Evolutionary conservation across 257 asterid genomes (phyloP).

Genomic region (Capsicum rhomboideum): DNA sequence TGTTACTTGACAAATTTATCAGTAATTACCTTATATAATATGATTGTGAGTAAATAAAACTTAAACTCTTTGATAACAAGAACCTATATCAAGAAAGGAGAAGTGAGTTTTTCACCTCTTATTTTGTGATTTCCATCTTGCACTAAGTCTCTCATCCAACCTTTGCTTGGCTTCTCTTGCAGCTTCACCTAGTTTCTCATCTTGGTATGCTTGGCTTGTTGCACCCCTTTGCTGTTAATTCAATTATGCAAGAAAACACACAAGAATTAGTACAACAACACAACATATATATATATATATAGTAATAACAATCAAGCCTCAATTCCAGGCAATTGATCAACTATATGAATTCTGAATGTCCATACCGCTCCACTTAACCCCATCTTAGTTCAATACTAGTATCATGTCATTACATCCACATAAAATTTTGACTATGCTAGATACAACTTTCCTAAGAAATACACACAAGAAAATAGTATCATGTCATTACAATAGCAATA

Average conservation of each 20-base stretch:
- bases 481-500: neutral
- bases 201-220: slow-evolving; percentile 9
- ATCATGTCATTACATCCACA: neutral
- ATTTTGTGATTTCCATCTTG: slow-evolving; percentile 22
- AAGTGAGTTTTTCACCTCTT: slow-evolving; percentile 14
- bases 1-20: neutral
- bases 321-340: neutral
- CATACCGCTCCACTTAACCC: neutral
- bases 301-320: neutral
- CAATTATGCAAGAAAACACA: neutral
- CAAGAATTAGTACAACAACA: neutral
- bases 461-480: neutral
- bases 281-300: too few species aligned
- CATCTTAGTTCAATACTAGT: neutral
- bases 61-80: neutral
- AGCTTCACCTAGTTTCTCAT: slow-evolving; percentile 22
- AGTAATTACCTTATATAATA: neutral
- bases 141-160: slow-evolving; percentile 47
- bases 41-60: neutral
- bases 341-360: neutral
- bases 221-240: slow-evolving; percentile 23
- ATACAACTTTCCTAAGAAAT: neutral
- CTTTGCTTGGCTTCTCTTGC: slow-evolving; percentile 52
- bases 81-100: neutral
- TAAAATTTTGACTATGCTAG: too few species aligned